A percentile compares a stretch with the other conserved stretches of the same genome.
These are phyloP conservation scores for Tritrichomonas foetus DNA, from an alignment of 208 protist species.

Conservation along the genomic window DNA sequence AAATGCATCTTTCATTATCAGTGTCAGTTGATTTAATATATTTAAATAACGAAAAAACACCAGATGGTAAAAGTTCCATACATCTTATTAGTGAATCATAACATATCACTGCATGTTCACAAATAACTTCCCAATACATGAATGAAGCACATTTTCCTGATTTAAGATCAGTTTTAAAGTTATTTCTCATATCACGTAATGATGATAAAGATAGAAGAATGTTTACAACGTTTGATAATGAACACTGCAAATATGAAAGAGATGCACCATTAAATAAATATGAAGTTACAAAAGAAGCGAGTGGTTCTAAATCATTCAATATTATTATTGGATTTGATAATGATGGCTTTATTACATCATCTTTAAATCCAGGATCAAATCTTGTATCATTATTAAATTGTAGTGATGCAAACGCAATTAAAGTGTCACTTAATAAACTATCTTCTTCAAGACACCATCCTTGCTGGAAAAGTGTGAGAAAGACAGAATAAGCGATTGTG, in stretches of 20 bases:
- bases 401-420: neutral
- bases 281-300: conserved; percentile 29
- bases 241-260: neutral
- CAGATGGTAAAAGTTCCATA: neutral
- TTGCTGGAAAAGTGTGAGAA: conserved; percentile 17
- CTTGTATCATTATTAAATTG: neutral
- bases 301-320: neutral
- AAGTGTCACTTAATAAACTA: neutral
- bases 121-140: neutral
- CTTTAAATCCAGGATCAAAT: neutral
- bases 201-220: neutral
- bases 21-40: neutral
- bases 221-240: neutral
- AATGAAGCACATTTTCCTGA: neutral
- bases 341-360: neutral
- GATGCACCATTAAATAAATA: conserved; percentile 11
- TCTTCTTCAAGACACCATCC: neutral
- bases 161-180: neutral
- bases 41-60: neutral
- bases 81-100: neutral
- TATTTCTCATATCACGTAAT: neutral
- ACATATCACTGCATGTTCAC: neutral
- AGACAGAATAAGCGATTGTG: neutral
- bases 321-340: neutral
- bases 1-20: neutral